Conservation (phyloP, 176 grass and related monocot genomes). For the Neostapfia colusana region DNA sequence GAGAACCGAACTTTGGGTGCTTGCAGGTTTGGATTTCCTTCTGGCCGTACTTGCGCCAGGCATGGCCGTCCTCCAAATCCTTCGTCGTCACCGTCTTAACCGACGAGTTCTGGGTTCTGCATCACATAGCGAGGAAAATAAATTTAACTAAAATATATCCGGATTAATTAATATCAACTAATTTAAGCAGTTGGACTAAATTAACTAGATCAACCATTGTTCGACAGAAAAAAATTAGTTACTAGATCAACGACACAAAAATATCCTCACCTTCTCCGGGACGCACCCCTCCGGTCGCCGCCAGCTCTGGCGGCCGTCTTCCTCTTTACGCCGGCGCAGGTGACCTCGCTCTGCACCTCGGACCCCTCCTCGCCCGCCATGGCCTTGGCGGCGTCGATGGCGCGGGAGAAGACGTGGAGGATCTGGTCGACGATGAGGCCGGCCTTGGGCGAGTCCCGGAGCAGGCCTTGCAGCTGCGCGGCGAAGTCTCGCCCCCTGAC, state of each 20-base stretch:
- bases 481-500: constrained; percentile 44
- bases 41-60: constrained; percentile 92
- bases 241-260: background rate
- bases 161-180: background rate
- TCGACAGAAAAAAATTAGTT: background rate
- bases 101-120: constrained; percentile 39
- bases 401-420: constrained; percentile 47
- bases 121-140: background rate
- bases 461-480: constrained; percentile 35
- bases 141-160: background rate
- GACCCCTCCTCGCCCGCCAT: background rate
- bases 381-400: constrained; percentile 33
- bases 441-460: constrained; percentile 35
- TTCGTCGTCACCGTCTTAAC: background rate
- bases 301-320: constrained; percentile 24
- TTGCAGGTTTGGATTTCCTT: constrained; percentile 73
- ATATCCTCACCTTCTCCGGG: constrained; percentile 50
- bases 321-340: constrained; percentile 55
- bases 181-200: constrained; percentile 5
- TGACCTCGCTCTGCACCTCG: constrained; percentile 52
- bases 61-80: constrained; percentile 56
- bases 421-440: constrained; percentile 47
- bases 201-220: background rate
- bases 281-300: constrained; percentile 6
- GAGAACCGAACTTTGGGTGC: constrained; percentile 60